Conservation (phyloP, 1,284 basidiomycete genomes). For the Ustilago nuda region DNA sequence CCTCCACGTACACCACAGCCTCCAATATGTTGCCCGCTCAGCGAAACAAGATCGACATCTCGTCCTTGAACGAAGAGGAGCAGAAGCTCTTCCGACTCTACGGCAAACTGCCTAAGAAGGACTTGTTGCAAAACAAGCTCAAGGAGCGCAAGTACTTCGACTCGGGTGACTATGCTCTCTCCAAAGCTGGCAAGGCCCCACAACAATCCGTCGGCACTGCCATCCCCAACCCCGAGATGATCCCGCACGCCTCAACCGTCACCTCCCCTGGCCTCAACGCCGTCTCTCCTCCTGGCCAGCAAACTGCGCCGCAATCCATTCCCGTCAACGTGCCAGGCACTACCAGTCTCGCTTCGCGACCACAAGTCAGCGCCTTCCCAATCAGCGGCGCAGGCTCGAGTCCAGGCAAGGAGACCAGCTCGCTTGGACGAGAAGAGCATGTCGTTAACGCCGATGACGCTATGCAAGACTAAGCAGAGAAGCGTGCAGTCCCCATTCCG, state of each 20-base stretch:
- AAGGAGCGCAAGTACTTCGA: constrained; percentile 99
- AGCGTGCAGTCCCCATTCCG: background rate
- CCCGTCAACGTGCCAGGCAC: constrained; percentile 75
- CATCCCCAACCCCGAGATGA: constrained; percentile 86
- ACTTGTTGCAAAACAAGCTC: constrained; percentile 90
- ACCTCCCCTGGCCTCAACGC: constrained; percentile 74
- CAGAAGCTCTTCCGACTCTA: constrained; percentile 93
- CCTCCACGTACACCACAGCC: background rate
- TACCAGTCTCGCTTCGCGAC: constrained; percentile 75
- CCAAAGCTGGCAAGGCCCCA: constrained; percentile 89
- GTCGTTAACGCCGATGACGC: constrained; percentile 56
- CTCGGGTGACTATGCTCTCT: constrained; percentile 95
- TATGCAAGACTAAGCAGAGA: constrained; percentile 52
- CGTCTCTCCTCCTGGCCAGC: constrained; percentile 73
- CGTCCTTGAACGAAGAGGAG: constrained; percentile 89
- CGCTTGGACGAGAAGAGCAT: constrained; percentile 53
- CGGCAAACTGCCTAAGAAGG: constrained; percentile 95
- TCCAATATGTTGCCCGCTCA: constrained; percentile 80
- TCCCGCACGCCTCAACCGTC: constrained; percentile 69
- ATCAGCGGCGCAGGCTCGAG: constrained; percentile 47
- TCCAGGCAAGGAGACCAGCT: constrained; percentile 58
- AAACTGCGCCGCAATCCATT: constrained; percentile 77
- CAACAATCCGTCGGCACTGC: constrained; percentile 90
- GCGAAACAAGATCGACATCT: constrained; percentile 90
- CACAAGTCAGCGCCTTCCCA: constrained; percentile 58